A percentile compares a stretch with the other conserved stretches of the same genome.
Evolutionary conservation across 2,329 filamentous ascomycete genomes (phyloP).

Genomic region (Emergomyces pasteurianus): DNA sequence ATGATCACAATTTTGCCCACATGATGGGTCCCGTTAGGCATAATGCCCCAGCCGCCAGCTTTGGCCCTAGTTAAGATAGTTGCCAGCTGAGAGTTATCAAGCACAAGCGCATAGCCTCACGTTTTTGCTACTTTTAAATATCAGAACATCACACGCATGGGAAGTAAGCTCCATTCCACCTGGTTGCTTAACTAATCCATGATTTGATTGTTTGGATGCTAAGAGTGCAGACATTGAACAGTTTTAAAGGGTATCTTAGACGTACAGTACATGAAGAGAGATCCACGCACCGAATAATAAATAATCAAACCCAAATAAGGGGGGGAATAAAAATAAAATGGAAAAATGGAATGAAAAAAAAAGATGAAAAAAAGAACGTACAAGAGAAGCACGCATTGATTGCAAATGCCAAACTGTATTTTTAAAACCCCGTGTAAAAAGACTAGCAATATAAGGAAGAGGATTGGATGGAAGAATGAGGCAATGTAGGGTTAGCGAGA

Average conservation of each 20-base stretch:
- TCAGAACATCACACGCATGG: too few species aligned
- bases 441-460: neutral
- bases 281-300: neutral
- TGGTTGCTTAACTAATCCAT: too few species aligned
- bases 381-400: neutral
- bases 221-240: neutral
- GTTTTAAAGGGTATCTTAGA: neutral
- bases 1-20: too few species aligned
- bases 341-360: too few species aligned
- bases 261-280: neutral
- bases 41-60: neutral
- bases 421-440: neutral
- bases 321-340: too few species aligned
- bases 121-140: too few species aligned
- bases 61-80: neutral
- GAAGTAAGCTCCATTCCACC: too few species aligned
- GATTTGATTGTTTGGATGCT: neutral
- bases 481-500: neutral
- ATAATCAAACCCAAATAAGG: neutral
- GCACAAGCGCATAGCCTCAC: too few species aligned
- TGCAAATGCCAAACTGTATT: neutral
- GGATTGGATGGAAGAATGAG: neutral
- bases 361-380: too few species aligned
- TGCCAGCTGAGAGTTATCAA: neutral
- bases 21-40: neutral